Percentiles rank a stretch among this genome's conserved stretches.
Conservation (phyloP, 2,329 filamentous ascomycete species). For the Aspergillus awamori region DNA sequence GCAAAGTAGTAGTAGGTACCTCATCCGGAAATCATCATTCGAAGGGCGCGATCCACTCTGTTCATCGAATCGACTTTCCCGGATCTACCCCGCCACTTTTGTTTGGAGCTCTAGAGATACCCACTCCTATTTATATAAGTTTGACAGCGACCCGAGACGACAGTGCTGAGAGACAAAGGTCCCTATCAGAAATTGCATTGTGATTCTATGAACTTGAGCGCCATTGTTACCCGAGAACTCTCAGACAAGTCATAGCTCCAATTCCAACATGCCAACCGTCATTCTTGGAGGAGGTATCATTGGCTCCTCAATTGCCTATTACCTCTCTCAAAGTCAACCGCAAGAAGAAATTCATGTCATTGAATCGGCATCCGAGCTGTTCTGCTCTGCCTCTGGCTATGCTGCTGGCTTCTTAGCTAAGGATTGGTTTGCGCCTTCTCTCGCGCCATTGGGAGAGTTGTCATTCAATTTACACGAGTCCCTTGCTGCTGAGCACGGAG, state of each 20-base stretch:
- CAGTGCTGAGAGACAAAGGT: not conserved
- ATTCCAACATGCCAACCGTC: conserved; percentile 56
- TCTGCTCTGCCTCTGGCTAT: conserved; percentile 73
- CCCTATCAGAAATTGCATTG: not conserved
- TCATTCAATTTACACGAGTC: conserved; percentile 70
- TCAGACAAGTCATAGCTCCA: not conserved
- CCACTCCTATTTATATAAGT: not conserved
- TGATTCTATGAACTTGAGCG: too few species aligned
- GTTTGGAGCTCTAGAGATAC: not conserved
- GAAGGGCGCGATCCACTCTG: conserved; percentile 7
- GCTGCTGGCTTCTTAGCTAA: conserved; percentile 73
- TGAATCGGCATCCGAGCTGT: conserved; percentile 62
- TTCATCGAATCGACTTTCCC: not conserved
- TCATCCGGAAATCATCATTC: not conserved
- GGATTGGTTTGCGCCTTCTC: conserved; percentile 68
- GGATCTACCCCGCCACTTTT: not conserved
- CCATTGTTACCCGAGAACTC: too few species aligned
- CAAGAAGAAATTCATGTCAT: conserved; percentile 57
- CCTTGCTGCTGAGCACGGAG: conserved; percentile 63
- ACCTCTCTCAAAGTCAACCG: conserved; percentile 56
- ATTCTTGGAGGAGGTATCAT: conserved; percentile 73
- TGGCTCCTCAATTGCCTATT: conserved; percentile 71
- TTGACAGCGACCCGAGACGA: not conserved
- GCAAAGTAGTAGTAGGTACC: not conserved
- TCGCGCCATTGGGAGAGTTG: conserved; percentile 63